A percentile compares a stretch with the other conserved stretches of the same genome.
phyloP scores from a whole-genome alignment of 2,329 filamentous ascomycete genomes.

The Trichoderma sp. region DNA sequence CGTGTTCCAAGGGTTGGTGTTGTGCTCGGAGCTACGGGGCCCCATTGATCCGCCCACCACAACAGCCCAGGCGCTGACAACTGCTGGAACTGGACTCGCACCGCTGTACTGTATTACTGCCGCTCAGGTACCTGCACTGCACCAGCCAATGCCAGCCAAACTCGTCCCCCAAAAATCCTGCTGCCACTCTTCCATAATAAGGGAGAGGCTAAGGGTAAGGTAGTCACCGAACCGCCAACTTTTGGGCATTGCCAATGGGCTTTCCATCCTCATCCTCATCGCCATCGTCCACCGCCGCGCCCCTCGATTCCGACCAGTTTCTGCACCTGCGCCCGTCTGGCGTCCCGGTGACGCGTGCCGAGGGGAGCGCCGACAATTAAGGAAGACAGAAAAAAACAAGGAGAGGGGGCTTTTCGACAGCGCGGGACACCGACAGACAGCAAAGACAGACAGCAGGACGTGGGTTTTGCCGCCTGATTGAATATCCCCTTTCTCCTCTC shows the following conservation, averaged over 20 bases:
- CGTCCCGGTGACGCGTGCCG: slow-evolving; percentile 21
- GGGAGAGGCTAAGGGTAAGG: slow-evolving; percentile 1
- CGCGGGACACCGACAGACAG: slow-evolving; percentile 6
- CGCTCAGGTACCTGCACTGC: neutral
- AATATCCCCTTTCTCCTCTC: neutral
- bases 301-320: slow-evolving; percentile 4
- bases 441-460: neutral
- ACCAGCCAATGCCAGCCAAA: neutral
- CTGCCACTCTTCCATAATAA: neutral
- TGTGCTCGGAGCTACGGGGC: slow-evolving; percentile 13
- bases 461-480: neutral
- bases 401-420: neutral
- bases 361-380: slow-evolving; percentile 13
- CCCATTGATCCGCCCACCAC: slow-evolving; percentile 18
- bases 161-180: neutral
- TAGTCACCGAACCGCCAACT: slow-evolving; percentile 4
- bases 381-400: neutral
- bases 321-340: slow-evolving; percentile 12
- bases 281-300: slow-evolving; percentile 4
- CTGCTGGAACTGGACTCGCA: neutral
- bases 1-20: neutral
- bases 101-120: neutral
- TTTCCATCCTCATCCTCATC: neutral
- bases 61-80: neutral
- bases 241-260: slow-evolving; percentile 11